These are phyloP conservation scores for Ceratopteris richardii DNA, from an alignment of 75 land plant species.

Conservation along the genomic window DNA sequence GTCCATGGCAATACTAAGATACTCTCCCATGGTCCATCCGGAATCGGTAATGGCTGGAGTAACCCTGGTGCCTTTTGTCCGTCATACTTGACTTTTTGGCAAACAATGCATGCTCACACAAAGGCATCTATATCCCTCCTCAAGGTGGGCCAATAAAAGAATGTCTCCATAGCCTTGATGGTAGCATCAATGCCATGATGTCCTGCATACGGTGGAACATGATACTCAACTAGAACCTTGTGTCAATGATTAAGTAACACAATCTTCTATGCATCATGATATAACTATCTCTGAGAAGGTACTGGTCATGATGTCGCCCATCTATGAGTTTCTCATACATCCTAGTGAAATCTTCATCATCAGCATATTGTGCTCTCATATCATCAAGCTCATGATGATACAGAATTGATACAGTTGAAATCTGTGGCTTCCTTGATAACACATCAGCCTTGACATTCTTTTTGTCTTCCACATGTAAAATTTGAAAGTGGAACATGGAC, in stretches of 20 bases:
- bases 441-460: background rate
- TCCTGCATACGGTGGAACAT: slow-evolving; percentile 1
- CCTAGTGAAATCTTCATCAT: background rate
- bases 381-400: background rate
- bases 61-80: slow-evolving; percentile 5
- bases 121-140: background rate
- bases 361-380: background rate
- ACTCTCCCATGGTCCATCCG: background rate
- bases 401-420: background rate
- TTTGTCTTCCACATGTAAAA: background rate
- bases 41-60: no score
- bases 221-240: background rate
- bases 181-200: slow-evolving; percentile 1
- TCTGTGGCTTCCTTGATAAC: background rate
- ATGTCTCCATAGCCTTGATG: background rate
- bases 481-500: background rate
- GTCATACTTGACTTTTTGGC: background rate
- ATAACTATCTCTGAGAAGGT: background rate
- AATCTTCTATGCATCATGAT: background rate
- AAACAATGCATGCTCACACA: background rate
- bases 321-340: background rate
- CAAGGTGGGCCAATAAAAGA: background rate
- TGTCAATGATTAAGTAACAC: background rate
- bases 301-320: background rate
- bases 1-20: slow-evolving; percentile 1